These are phyloP conservation scores for Diddensiella transvaalensis DNA, from an alignment of 805 yeast species.

Conservation along the genomic window DNA sequence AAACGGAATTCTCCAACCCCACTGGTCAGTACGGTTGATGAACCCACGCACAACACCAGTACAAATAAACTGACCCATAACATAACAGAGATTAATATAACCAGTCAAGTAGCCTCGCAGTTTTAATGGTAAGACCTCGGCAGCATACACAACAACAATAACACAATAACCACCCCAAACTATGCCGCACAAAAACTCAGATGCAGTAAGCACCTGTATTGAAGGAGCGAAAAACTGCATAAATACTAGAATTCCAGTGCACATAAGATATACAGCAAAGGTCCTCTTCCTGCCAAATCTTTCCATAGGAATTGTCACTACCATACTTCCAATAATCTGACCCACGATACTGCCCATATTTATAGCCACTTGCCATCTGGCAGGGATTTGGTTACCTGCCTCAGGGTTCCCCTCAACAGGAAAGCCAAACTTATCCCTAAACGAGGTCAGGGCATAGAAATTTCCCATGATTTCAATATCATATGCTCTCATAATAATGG, in stretches of 20 bases:
- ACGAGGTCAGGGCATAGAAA: slow-evolving; percentile 44
- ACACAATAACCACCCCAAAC: slow-evolving; percentile 53
- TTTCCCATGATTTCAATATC: slow-evolving; percentile 40
- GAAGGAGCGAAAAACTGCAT: slow-evolving; percentile 43
- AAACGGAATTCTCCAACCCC: slow-evolving; percentile 51
- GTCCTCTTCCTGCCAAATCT: slow-evolving; percentile 43
- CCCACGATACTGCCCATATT: slow-evolving; percentile 33
- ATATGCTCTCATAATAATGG: slow-evolving; percentile 46
- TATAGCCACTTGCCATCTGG: slow-evolving; percentile 35
- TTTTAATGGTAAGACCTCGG: slow-evolving; percentile 50
- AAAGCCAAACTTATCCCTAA: slow-evolving; percentile 44
- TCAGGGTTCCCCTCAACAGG: slow-evolving; percentile 1
- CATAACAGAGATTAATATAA: slow-evolving; percentile 50
- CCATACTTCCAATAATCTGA: slow-evolving; percentile 42
- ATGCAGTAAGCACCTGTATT: slow-evolving; percentile 35
- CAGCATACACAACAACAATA: slow-evolving; percentile 47
- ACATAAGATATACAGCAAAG: slow-evolving; percentile 34
- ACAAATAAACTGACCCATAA: slow-evolving; percentile 52
- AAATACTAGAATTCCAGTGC: slow-evolving; percentile 39
- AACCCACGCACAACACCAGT: slow-evolving; percentile 46
- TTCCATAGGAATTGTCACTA: slow-evolving; percentile 44
- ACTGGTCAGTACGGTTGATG: slow-evolving; percentile 23
- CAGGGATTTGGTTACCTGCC: slow-evolving; percentile 14
- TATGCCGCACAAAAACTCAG: slow-evolving; percentile 36
- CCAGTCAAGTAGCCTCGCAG: slow-evolving; percentile 48